Conservation (phyloP, 306 rosid genomes). For the Sesbania bispinosa region DNA sequence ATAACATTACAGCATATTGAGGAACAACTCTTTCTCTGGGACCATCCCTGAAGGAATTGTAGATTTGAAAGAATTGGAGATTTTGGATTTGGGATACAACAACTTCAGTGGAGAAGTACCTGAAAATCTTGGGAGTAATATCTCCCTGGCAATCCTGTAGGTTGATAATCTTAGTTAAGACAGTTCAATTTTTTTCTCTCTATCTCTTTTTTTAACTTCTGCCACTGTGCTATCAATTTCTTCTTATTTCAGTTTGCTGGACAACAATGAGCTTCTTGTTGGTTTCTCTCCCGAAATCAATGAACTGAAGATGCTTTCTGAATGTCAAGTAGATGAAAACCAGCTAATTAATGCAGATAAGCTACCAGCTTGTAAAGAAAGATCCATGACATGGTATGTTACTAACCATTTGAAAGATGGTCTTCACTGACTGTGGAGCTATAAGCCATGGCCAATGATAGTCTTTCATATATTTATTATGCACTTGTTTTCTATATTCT, state of each 20-base stretch:
- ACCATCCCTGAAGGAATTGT: slow-evolving; percentile 60
- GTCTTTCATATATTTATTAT: neutral
- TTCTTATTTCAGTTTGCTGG: slow-evolving; percentile 62
- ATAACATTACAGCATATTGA: slow-evolving; percentile 51
- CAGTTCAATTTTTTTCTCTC: neutral
- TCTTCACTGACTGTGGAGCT: neutral
- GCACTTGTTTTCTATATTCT: neutral
- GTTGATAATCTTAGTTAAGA: slow-evolving; percentile 28
- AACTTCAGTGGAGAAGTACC: slow-evolving; percentile 64
- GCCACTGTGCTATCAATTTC: slow-evolving; percentile 13
- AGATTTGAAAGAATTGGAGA: slow-evolving; percentile 65
- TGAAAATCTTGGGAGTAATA: slow-evolving; percentile 53
- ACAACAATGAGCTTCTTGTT: slow-evolving; percentile 64
- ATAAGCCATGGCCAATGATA: neutral
- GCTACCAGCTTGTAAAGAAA: slow-evolving; percentile 38
- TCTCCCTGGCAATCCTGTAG: slow-evolving; percentile 69
- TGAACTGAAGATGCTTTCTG: slow-evolving; percentile 54
- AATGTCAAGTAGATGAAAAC: slow-evolving; percentile 67
- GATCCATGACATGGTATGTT: slow-evolving; percentile 50
- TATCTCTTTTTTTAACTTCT: neutral
- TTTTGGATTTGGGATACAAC: slow-evolving; percentile 85
- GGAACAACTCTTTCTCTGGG: slow-evolving; percentile 77
- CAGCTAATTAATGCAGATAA: slow-evolving; percentile 41
- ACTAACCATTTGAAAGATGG: slow-evolving; percentile 21
- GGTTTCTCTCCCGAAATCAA: slow-evolving; percentile 64